Conservation (phyloP, 2,329 filamentous ascomycete species). For the Alternaria angustiovoidea region DNA sequence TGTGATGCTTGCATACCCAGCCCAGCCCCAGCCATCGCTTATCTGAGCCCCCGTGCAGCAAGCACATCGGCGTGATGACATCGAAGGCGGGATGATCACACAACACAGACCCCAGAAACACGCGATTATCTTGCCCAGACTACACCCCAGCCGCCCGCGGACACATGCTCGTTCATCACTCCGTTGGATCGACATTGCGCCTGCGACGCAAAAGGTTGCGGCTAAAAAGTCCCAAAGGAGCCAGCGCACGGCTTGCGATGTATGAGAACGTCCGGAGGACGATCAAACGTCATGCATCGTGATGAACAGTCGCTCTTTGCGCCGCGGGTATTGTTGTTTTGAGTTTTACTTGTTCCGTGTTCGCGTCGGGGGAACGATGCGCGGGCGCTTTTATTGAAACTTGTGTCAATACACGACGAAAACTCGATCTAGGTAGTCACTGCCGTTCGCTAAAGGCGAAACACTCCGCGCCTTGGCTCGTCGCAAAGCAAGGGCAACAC, state of each 20-base stretch:
- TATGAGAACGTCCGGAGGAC: neutral
- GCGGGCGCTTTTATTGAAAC: neutral
- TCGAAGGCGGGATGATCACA: slow-evolving; percentile 9
- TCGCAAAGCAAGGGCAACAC: neutral
- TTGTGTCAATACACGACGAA: neutral
- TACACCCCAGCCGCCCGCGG: neutral
- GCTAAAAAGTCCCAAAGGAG: neutral
- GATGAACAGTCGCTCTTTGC: neutral
- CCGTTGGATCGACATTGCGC: slow-evolving; percentile 5
- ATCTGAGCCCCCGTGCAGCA: slow-evolving; percentile 2
- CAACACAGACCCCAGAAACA: neutral
- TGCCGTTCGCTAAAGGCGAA: neutral
- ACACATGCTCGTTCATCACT: neutral
- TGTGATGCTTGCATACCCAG: neutral
- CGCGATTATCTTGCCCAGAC: slow-evolving; percentile 3
- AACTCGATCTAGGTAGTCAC: neutral
- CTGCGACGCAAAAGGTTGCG: slow-evolving; percentile 6
- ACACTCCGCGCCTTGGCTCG: slow-evolving; percentile 4
- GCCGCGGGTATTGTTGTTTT: neutral
- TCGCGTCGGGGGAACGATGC: neutral
- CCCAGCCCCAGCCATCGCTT: slow-evolving; percentile 3
- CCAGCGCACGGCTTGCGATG: neutral
- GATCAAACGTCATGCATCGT: slow-evolving; percentile 5
- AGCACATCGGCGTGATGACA: slow-evolving; percentile 9
- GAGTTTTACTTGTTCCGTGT: neutral